A percentile compares a stretch with the other conserved stretches of the same genome.
These are phyloP conservation scores for Yamadazyma takamatsuzukensis DNA, from an alignment of 805 yeast species.

Conservation along the genomic window DNA sequence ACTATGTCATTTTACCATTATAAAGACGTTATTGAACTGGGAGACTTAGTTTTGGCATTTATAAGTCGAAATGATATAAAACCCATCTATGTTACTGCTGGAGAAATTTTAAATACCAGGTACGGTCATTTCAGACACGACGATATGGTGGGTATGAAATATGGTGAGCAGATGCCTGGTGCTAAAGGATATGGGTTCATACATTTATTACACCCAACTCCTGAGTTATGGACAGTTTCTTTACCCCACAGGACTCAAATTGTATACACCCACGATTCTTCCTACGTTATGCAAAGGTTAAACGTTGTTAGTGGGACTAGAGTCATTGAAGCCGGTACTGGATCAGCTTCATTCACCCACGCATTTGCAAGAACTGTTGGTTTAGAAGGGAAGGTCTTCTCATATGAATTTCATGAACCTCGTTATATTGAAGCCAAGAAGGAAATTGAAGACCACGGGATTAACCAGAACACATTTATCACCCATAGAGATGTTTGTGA, in stretches of 20 bases:
- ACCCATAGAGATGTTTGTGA: slow-evolving; percentile 93
- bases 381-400: slow-evolving; percentile 58
- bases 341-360: slow-evolving; percentile 94
- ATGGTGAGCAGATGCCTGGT: slow-evolving; percentile 82
- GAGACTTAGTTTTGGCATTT: slow-evolving; percentile 84
- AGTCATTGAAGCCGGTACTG: slow-evolving; percentile 97
- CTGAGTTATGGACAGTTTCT: slow-evolving; percentile 95
- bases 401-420: slow-evolving; percentile 89
- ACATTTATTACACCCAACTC: slow-evolving; percentile 84
- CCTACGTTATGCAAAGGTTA: slow-evolving; percentile 82
- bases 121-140: slow-evolving; percentile 88
- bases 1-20: slow-evolving; percentile 52
- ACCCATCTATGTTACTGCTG: slow-evolving; percentile 61
- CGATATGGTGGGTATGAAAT: slow-evolving; percentile 73
- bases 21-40: slow-evolving; percentile 71
- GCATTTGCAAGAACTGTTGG: slow-evolving; percentile 80
- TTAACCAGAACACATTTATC: slow-evolving; percentile 54
- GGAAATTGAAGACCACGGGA: slow-evolving; percentile 74
- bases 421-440: slow-evolving; percentile 72
- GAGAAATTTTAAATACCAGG: slow-evolving; percentile 71
- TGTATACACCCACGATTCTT: slow-evolving; percentile 92
- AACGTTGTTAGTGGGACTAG: slow-evolving; percentile 67
- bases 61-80: slow-evolving; percentile 76
- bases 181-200: slow-evolving; percentile 78
- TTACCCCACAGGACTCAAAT: slow-evolving; percentile 97